Base-by-base conservation (phyloP, 208 protist genomes). In the Crithidia acanthocephali region DNA sequence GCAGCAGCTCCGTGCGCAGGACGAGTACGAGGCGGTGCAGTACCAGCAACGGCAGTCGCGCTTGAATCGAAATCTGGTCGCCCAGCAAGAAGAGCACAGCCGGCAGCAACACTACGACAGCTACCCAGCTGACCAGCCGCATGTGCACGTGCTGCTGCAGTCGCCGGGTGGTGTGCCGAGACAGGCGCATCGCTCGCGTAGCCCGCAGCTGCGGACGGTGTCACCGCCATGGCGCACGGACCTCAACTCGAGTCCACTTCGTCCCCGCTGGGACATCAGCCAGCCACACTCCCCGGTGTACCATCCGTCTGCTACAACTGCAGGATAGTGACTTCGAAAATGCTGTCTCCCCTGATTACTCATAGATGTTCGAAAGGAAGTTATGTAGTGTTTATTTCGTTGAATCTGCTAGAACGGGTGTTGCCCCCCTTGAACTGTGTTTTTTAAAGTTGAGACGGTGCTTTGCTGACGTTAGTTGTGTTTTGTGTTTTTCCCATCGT, bases 191-290 rank as follows among this genome's bases (percentile, higher is more conserved):
- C 61, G 61, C 44, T 56, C 61, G 9, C 61, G 61, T 30, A 66
- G 61, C 33, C 71, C 59, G 22, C 64, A 79, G 35, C 66, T 42
- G 15, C 78, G 70, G 45, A 68, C 72, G 20, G 76, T 83, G 2
- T 88, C 86, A 13, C 86, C 86, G 3, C 86, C 86, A 30, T 92
- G 88, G 86, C 66, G 88, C 23, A 93, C 88, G n/a, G 88, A 93
- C 32, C 62, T 78, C 5, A 93, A 93, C 55, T 77, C 79, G 18
- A 66, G 56, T 13, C 79, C 84, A 15, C 28, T 86, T n/a, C 76
- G 77, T 7, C 88, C 78, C 0, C 78, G 76, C 51, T 93, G 88
- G 86, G 90, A 81, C 60, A 61, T 83, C 48, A 73, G 73, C 18
- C 83, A 85, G 52, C 83, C 88, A 11, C 85, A 67, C 60, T 80